Conservation (phyloP, 1,284 basidiomycete genomes). For the Rhodotorula sp. region DNA sequence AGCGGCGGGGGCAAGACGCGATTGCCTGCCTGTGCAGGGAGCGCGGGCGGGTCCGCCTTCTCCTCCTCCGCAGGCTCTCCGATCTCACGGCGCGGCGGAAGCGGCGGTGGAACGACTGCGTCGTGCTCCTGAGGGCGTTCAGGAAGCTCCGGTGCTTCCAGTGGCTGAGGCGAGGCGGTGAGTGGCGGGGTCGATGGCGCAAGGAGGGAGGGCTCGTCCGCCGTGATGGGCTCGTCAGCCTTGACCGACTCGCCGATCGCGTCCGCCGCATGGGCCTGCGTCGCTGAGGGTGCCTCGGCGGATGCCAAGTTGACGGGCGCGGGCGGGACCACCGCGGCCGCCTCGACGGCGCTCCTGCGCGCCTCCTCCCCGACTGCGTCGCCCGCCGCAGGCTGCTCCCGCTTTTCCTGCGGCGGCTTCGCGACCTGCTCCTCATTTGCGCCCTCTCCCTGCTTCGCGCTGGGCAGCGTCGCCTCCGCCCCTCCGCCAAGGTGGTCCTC, state of each 20-base stretch:
- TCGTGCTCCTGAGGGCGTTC: neutral
- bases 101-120: neutral
- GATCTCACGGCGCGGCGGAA: neutral
- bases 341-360: neutral
- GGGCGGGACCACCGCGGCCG: neutral
- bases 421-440: neutral
- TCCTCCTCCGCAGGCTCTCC: neutral
- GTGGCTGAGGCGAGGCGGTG: neutral
- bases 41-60: neutral
- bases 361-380: neutral
- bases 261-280: neutral
- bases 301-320: neutral
- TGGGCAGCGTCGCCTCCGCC: neutral
- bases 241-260: neutral
- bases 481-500: constrained; percentile 24
- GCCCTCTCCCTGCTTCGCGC: neutral
- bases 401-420: neutral
- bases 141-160: neutral
- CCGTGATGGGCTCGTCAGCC: neutral
- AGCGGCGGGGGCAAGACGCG: neutral
- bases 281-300: neutral
- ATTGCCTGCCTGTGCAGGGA: neutral
- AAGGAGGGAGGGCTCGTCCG: neutral
- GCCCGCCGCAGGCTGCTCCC: neutral
- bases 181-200: neutral